Percentiles rank a stretch among this genome's conserved stretches.
These are phyloP conservation scores for Mortierella polycephala DNA, from an alignment of 371 early-diverging fungal genomes.

Conservation along the genomic window DNA sequence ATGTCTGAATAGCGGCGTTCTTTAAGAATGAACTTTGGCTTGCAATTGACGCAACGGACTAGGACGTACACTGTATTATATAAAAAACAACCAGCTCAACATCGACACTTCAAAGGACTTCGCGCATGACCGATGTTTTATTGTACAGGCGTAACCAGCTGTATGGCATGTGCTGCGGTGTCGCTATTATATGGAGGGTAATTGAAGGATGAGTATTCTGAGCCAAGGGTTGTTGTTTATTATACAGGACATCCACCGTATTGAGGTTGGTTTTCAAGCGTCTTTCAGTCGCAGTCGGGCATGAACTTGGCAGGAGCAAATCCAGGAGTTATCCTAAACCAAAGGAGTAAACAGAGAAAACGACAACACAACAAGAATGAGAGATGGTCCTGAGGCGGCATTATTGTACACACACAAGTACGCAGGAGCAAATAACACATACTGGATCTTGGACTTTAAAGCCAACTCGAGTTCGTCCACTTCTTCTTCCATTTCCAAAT, in stretches of 20 bases:
- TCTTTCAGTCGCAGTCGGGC: not conserved
- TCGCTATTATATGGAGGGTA: too few species aligned
- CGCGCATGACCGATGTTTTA: too few species aligned
- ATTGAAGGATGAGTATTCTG: too few species aligned
- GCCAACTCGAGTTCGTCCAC: not conserved
- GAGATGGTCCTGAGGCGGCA: not conserved
- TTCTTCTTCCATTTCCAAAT: constrained; percentile 9
- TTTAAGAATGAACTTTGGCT: not conserved
- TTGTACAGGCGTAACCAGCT: too few species aligned
- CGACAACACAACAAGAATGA: not conserved
- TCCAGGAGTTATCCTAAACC: not conserved
- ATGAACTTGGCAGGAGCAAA: not conserved
- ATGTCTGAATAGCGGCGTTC: constrained; percentile 25
- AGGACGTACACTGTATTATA: too few species aligned
- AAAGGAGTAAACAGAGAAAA: too few species aligned
- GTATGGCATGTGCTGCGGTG: too few species aligned
- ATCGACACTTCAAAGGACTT: too few species aligned
- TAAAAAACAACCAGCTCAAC: too few species aligned
- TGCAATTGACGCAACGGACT: not conserved
- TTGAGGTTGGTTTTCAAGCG: not conserved
- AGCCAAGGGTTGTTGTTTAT: not conserved
- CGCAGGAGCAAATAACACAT: not conserved
- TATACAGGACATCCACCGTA: not conserved
- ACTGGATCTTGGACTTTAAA: constrained; percentile 21
- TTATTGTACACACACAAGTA: not conserved